A percentile compares a stretch with the other conserved stretches of the same genome.
Conservation (phyloP, 495 filamentous ascomycete genomes). For the Choiromyces venosus region DNA sequence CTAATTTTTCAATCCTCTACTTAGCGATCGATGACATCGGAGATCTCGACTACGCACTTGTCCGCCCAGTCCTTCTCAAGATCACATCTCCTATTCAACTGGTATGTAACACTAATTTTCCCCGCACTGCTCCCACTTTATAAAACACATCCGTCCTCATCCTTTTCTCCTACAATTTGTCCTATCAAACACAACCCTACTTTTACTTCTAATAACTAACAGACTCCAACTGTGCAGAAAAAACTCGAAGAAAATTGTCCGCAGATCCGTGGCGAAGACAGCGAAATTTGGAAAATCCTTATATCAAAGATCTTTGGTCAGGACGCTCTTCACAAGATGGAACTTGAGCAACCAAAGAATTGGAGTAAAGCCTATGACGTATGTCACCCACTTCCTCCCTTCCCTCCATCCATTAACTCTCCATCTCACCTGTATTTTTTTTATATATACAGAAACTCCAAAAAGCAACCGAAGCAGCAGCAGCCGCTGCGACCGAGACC, state of each 20-base stretch:
- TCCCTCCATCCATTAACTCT: background rate
- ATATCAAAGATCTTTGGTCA: slow-evolving; percentile 62
- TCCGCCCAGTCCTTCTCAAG: slow-evolving; percentile 56
- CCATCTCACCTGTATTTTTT: background rate
- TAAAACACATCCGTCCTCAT: background rate
- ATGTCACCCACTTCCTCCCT: background rate
- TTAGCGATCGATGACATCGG: slow-evolving; percentile 59
- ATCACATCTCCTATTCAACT: slow-evolving; percentile 63
- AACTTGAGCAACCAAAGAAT: slow-evolving; percentile 53
- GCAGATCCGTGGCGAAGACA: slow-evolving; percentile 56
- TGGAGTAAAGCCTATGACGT: slow-evolving; percentile 62
- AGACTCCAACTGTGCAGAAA: slow-evolving; percentile 42
- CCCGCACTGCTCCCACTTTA: slow-evolving; percentile 12
- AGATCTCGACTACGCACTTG: slow-evolving; percentile 57
- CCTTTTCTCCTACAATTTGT: background rate
- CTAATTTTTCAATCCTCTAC: slow-evolving; percentile 6
- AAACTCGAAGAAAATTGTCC: slow-evolving; percentile 60
- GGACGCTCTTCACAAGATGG: slow-evolving; percentile 49
- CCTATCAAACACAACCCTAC: background rate
- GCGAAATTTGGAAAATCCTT: slow-evolving; percentile 62
- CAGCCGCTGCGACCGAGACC: slow-evolving; percentile 15
- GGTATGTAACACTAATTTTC: slow-evolving; percentile 39
- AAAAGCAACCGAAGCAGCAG: slow-evolving; percentile 13
- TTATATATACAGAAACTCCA: slow-evolving; percentile 17
- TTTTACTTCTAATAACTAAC: background rate